A percentile compares a stretch with the other conserved stretches of the same genome.
These are phyloP conservation scores for Populus hybrid DNA, from an alignment of 441 rosid genomes.

Conservation along the genomic window DNA sequence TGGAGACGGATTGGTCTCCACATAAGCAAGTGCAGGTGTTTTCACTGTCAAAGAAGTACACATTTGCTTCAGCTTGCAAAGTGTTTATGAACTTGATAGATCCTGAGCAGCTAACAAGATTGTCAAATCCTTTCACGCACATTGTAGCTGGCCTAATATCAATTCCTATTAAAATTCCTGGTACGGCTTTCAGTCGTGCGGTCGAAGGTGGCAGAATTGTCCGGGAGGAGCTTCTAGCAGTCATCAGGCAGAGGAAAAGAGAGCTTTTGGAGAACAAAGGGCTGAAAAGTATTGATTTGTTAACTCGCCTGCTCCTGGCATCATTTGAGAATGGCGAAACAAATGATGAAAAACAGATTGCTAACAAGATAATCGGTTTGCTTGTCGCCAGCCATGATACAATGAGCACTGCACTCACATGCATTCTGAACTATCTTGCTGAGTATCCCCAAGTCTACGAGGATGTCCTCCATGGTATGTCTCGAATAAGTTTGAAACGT, in stretches of 20 bases:
- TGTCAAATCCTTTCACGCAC: constrained; percentile 11
- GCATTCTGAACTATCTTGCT: constrained; percentile 26
- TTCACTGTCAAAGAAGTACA: constrained; percentile 24
- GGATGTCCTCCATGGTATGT: constrained; percentile 24
- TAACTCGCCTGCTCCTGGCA: constrained; percentile 19
- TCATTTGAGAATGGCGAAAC: neutral
- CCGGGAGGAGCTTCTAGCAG: constrained; percentile 13
- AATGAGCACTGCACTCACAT: constrained; percentile 24
- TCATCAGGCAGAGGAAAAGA: constrained; percentile 26
- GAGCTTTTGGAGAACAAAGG: constrained; percentile 11
- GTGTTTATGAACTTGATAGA: constrained; percentile 26
- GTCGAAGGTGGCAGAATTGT: constrained; percentile 20
- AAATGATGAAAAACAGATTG: constrained; percentile 16
- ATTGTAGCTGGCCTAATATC: constrained; percentile 23
- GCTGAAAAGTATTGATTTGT: neutral
- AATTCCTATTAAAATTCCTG: constrained; percentile 27
- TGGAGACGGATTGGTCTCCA: constrained; percentile 27
- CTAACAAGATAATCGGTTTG: constrained; percentile 22
- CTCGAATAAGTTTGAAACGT: too few species aligned
- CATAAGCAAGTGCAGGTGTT: constrained; percentile 20
- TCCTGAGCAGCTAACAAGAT: constrained; percentile 6
- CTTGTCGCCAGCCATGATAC: constrained; percentile 32
- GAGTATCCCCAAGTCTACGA: constrained; percentile 30
- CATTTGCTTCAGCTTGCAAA: constrained; percentile 28
- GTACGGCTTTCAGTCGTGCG: constrained; percentile 24